Evolutionary conservation across 306 rosid species (phyloP), one percentile per base, ranked within the genome.

Genomic region (Acacia acuminata): DNA sequence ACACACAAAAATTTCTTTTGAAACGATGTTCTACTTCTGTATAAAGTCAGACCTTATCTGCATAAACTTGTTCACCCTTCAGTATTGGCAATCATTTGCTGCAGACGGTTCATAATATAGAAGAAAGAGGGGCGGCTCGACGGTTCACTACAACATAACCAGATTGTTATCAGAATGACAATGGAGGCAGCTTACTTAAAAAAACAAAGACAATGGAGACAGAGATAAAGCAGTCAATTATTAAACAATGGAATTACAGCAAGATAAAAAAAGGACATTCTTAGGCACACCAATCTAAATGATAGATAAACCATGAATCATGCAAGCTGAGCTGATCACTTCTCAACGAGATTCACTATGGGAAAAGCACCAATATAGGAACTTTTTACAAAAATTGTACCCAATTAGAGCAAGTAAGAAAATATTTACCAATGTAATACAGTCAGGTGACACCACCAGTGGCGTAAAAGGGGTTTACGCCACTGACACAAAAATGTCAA

Each of bases 91-190:
- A 86, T 91, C 90, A 95, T 83, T 82, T 88, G 90, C 84, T 51
- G 92, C 91, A 95, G 86, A 83, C 83, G 76, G 78, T 93, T 94
- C 97, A 91, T 93, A 75, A 93, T 78, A 82, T 77, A 42, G 76
- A 93, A 88, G 85, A 95, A 95, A 75, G 97, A 84, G 67, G 98
- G 97, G 44, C 98, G 94, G 81, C 86, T 89, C 90, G 84, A 67
- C 24, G 93, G 93, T 51, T 95, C 98, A 36, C 98, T 95, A 87
- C 91, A 91, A 80, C 36, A 82, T 72, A 44, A 82, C 71, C 77
- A 58, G 71, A 76, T 36, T 48, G 50, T 73, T 25, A 75, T 73
- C 17, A 75, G 77, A 77, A 61, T 34, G 40, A 48, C 24, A 50
- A 69, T 15, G 45, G 74, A 56, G 40, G 12, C 56, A 45, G 16